Percentiles rank a stretch among this genome's conserved stretches.
Evolutionary conservation across 768 basidiomycete genomes (phyloP).

Genomic region (Boletus speciosus): DNA sequence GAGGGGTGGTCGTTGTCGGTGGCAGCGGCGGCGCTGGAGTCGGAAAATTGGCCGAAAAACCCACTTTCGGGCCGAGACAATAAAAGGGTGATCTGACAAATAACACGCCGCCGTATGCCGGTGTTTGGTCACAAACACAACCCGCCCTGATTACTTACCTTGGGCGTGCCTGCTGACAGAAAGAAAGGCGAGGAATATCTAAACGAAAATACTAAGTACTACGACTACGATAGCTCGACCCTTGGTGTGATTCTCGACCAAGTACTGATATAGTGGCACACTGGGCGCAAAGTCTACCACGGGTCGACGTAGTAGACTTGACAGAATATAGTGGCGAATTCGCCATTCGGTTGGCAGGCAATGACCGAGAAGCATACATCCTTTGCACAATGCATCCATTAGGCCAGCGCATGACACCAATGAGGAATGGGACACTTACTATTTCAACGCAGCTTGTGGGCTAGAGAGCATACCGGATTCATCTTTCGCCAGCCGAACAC

Average conservation of each 20-base stretch:
- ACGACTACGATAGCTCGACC: slow-evolving; percentile 7
- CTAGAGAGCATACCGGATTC: neutral
- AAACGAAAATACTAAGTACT: slow-evolving; percentile 11
- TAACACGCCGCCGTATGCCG: slow-evolving; percentile 28
- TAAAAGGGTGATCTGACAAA: slow-evolving; percentile 33
- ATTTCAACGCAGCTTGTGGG: neutral
- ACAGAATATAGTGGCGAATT: neutral
- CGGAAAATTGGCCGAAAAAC: slow-evolving; percentile 61
- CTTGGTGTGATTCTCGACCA: neutral
- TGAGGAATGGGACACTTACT: slow-evolving; percentile 4
- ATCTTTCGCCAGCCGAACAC: neutral
- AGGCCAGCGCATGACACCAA: neutral
- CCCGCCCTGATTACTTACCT: slow-evolving; percentile 29
- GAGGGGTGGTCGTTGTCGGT: slow-evolving; percentile 43
- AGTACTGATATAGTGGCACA: neutral
- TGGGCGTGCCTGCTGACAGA: slow-evolving; percentile 2
- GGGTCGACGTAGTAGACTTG: neutral
- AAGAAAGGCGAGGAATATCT: slow-evolving; percentile 8
- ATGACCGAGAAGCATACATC: neutral
- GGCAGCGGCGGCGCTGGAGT: slow-evolving; percentile 56
- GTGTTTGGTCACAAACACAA: slow-evolving; percentile 32
- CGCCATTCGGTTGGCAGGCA: slow-evolving; percentile 1
- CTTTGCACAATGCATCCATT: neutral
- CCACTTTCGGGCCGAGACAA: slow-evolving; percentile 51
- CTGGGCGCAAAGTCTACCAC: neutral